phyloP scores from a whole-genome alignment of 371 early-diverging fungal species.

The Mucor racemosus region DNA sequence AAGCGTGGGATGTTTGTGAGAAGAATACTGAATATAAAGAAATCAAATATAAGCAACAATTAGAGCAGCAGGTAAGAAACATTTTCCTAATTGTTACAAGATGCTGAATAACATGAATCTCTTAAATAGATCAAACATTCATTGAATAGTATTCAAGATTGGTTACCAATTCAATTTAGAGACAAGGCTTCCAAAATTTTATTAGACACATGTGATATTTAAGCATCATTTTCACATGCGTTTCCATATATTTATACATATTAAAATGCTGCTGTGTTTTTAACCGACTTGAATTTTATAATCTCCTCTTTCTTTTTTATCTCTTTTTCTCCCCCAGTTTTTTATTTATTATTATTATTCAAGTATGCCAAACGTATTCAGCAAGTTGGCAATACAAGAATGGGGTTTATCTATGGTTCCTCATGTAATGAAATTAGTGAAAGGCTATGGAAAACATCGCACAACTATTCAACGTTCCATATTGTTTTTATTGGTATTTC shows the following conservation, averaged over 20 bases:
- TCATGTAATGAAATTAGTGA: constrained; percentile 27
- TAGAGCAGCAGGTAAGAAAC: constrained; percentile 53
- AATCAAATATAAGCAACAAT: constrained; percentile 62
- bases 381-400: constrained; percentile 32
- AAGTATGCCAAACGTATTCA: constrained; percentile 40
- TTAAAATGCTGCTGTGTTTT: constrained; percentile 7
- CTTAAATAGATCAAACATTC: not conserved
- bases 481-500: constrained; percentile 42
- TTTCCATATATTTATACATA: constrained; percentile 10
- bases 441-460: constrained; percentile 48
- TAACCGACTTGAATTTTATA: constrained; percentile 6
- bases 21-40: constrained; percentile 58
- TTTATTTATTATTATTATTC: not conserved
- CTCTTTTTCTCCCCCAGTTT: constrained; percentile 6
- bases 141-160: not conserved
- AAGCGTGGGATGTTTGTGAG: constrained; percentile 46
- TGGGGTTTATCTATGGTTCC: constrained; percentile 33
- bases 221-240: constrained; percentile 27
- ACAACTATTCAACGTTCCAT: constrained; percentile 49
- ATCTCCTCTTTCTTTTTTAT: constrained; percentile 12
- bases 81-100: not conserved
- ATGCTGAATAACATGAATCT: not conserved
- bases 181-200: constrained; percentile 15
- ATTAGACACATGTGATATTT: constrained; percentile 2
- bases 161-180: constrained; percentile 18